Base-by-base conservation (phyloP, 2,329 filamentous ascomycete genomes). In the Chalaropsis thielavioides region DNA sequence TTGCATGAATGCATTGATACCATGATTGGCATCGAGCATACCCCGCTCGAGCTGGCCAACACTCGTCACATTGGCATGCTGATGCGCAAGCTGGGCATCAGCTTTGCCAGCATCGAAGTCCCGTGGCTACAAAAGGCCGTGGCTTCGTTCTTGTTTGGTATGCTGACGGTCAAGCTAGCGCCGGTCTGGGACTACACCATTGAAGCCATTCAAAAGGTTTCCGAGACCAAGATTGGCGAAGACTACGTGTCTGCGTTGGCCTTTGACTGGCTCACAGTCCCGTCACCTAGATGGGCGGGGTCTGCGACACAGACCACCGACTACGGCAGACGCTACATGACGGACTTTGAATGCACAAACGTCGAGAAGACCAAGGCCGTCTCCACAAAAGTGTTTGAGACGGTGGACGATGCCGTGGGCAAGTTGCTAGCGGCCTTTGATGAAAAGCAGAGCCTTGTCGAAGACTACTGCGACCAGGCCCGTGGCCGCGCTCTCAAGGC, bases 111-210 rank as follows among this genome's bases (percentile, higher is more conserved):
- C 27, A 72, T 86, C 10, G 76, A 78, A 1, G 79, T 82, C 44
- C 82, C 82, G 1, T 89, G 87, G 83, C 76, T 95, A 68, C 79
- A 82, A 66, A 80, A 82, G 70, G 84, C 90, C 6, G 81, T 97
- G 38, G 89, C 92, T 0, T 81, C 83, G 0, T 97, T 92, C 71
- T 85, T 90, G 70, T 96, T 96, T 70, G 94, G 94, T 61, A 82
- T 96, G 74, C 80, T 97, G 67, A 94, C 92, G 0, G 85, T 95
- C 61, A 89, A 88, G 69, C 80, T 96, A 69, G 83, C 91, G 0
- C 90, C 90, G 43, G 79, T 95, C 5, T 96, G 92, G 89, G 89
- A 95, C 67, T 90, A 95, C 70, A 83, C 89, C 0, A 84, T 87
- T 62, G 82, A 85, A 64, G 85, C 89, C 0, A 76, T 99, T 71